Percentiles rank a stretch among this genome's conserved stretches.
Conservation (phyloP, 1,139 yeast species). For the Schwanniomyces etchellsii region DNA sequence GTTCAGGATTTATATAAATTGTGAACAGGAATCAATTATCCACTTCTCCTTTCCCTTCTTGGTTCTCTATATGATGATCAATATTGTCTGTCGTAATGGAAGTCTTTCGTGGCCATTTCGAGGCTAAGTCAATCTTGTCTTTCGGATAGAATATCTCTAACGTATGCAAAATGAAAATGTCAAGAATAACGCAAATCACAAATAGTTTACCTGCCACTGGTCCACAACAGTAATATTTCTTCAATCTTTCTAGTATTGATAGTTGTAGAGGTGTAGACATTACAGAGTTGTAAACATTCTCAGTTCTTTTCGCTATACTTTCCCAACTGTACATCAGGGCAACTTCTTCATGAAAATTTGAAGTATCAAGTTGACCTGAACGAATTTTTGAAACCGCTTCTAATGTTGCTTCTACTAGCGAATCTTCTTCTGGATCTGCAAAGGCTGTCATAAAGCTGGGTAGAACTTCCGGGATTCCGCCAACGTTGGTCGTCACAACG, state of each 20-base stretch:
- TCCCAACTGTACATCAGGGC: slow-evolving; percentile 88
- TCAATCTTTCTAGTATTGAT: slow-evolving; percentile 45
- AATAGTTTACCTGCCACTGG: slow-evolving; percentile 80
- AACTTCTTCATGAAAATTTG: slow-evolving; percentile 72
- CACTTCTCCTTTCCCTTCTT: no score
- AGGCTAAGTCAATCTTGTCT: slow-evolving; percentile 60
- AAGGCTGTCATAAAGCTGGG: slow-evolving; percentile 93
- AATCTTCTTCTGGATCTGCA: slow-evolving; percentile 79
- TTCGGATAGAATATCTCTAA: slow-evolving; percentile 72
- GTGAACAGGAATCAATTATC: no score
- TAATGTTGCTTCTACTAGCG: slow-evolving; percentile 64
- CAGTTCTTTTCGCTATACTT: slow-evolving; percentile 83
- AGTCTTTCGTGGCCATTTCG: slow-evolving; percentile 64
- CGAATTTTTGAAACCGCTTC: slow-evolving; percentile 58
- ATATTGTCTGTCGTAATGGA: no score
- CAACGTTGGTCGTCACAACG: slow-evolving; percentile 93
- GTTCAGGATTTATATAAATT: no score
- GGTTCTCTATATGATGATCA: no score
- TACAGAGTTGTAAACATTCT: slow-evolving; percentile 65
- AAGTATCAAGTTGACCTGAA: slow-evolving; percentile 60
- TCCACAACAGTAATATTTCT: slow-evolving; percentile 69
- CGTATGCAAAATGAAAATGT: slow-evolving; percentile 55
- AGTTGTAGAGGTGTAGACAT: slow-evolving; percentile 38
- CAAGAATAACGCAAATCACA: slow-evolving; percentile 74
- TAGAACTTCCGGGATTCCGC: slow-evolving; percentile 95